Conservation (phyloP, 2,329 filamentous ascomycete species). For the Elsinoe australis region DNA sequence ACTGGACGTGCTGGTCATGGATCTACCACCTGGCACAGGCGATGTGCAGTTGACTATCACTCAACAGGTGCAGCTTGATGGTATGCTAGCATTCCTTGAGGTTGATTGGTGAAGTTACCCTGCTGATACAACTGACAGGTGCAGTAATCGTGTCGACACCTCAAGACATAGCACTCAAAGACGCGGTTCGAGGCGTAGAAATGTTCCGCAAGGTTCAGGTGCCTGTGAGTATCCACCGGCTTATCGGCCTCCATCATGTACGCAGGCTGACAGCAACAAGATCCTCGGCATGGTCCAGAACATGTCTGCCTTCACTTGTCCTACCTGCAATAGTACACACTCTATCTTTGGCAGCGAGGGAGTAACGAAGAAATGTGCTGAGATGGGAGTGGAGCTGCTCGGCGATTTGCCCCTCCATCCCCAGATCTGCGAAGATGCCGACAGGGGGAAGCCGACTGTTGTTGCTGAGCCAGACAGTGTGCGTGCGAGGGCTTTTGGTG, state of each 20-base stretch:
- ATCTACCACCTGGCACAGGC: constrained; percentile 88
- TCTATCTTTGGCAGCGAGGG: constrained; percentile 34
- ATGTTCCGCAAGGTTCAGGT: constrained; percentile 85
- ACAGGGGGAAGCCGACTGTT: constrained; percentile 80
- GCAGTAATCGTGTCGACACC: constrained; percentile 87
- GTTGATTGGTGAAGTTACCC: neutral
- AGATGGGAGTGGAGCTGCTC: constrained; percentile 69
- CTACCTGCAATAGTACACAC: constrained; percentile 41
- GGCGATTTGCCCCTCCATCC: constrained; percentile 85
- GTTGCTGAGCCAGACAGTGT: constrained; percentile 73
- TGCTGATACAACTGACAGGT: constrained; percentile 39
- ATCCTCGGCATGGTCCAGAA: constrained; percentile 86
- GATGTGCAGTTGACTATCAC: constrained; percentile 96
- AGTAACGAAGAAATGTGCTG: constrained; percentile 60
- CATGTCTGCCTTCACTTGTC: constrained; percentile 79
- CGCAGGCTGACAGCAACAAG: constrained; percentile 7
- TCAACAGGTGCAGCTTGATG: constrained; percentile 84
- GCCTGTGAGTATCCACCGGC: constrained; percentile 38
- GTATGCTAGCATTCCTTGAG: constrained; percentile 40
- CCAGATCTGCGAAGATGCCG: constrained; percentile 77
- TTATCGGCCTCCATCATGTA: neutral
- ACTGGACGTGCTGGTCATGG: constrained; percentile 79
- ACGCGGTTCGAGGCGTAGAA: constrained; percentile 83
- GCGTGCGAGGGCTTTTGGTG: constrained; percentile 63
- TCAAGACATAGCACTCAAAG: constrained; percentile 84